Conservation (phyloP, 768 basidiomycete genomes). For the Mycena haematopus region DNA sequence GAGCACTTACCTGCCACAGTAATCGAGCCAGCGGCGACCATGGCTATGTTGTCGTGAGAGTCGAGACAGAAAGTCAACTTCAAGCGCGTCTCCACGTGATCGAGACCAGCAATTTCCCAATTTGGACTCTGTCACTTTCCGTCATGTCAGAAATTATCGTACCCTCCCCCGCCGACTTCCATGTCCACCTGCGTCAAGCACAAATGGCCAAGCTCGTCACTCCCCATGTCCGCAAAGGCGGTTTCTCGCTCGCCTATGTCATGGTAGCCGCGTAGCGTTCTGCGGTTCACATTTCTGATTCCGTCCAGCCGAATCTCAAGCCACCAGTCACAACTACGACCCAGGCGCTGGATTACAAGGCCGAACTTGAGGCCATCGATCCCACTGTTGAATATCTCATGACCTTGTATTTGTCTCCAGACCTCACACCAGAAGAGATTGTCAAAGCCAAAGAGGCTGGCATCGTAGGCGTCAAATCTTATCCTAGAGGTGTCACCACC, state of each 20-base stretch:
- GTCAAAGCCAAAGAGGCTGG: constrained; percentile 86
- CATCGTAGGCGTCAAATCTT: constrained; percentile 92
- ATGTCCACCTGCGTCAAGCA: constrained; percentile 95
- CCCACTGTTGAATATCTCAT: constrained; percentile 87
- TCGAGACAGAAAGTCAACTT: background rate
- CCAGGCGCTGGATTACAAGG: constrained; percentile 82
- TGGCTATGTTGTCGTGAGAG: constrained; percentile 37
- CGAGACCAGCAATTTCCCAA: background rate
- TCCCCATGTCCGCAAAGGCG: constrained; percentile 89
- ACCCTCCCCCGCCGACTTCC: constrained; percentile 85
- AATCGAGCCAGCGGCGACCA: constrained; percentile 89
- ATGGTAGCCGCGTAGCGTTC: constrained; percentile 65
- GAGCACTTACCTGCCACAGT: constrained; percentile 74
- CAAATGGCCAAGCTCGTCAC: constrained; percentile 81
- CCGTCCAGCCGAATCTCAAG: constrained; percentile 82
- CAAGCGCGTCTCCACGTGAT: constrained; percentile 33
- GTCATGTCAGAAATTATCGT: constrained; percentile 35
- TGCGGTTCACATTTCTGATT: constrained; percentile 10
- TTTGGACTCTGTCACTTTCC: background rate
- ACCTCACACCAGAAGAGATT: constrained; percentile 90
- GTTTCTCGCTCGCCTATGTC: constrained; percentile 91
- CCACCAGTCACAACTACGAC: constrained; percentile 88
- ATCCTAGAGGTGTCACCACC: constrained; percentile 96
- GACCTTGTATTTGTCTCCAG: constrained; percentile 94
- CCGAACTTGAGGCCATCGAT: constrained; percentile 75